Conservation (phyloP, 2,329 filamentous ascomycete genomes). For the Pleoardoris graminearum region DNA sequence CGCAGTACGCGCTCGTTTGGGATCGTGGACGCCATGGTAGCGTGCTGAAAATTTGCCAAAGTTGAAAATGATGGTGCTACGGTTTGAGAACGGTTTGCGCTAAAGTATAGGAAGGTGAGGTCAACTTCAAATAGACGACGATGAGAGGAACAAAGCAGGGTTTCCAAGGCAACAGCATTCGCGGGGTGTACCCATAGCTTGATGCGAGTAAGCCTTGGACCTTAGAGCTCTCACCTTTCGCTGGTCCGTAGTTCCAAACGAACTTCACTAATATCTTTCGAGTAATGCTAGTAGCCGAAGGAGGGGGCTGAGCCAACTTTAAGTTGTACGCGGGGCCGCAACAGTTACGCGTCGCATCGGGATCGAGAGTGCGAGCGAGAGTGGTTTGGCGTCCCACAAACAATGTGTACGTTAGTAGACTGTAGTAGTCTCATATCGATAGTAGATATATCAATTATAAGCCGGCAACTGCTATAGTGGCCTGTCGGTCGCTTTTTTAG, state of each 20-base stretch:
- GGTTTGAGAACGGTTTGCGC: background rate
- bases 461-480: no score
- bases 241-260: background rate
- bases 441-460: no score
- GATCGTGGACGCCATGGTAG: conserved; percentile 1
- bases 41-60: background rate
- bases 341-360: background rate
- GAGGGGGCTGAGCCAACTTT: background rate
- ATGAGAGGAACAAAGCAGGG: background rate
- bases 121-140: no score
- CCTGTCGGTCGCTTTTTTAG: no score
- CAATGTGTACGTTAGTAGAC: no score
- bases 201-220: background rate
- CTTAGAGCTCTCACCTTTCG: background rate
- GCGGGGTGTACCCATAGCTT: background rate
- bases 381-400: no score
- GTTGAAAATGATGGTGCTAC: background rate
- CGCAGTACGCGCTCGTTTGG: background rate
- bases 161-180: background rate
- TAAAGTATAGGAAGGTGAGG: no score
- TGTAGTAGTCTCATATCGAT: no score
- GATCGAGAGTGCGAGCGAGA: no score
- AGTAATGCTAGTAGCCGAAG: background rate
- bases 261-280: background rate
- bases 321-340: background rate